These are phyloP conservation scores for Pichia nanzhaoensis DNA, from an alignment of 805 yeast genomes.

Conservation along the genomic window DNA sequence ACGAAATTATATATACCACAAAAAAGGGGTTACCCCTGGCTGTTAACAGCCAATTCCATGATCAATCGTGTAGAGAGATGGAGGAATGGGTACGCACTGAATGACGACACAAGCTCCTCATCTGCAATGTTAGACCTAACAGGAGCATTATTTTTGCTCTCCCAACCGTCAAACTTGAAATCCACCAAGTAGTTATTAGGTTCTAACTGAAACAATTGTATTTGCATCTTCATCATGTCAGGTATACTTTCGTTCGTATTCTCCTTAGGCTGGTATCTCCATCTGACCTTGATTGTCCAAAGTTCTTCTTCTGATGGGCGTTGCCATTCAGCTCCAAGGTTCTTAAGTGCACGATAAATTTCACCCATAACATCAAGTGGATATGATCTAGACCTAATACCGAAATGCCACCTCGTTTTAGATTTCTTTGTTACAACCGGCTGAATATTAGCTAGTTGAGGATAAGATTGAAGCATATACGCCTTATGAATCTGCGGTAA, in stretches of 20 bases:
- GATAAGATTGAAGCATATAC: constrained; percentile 54
- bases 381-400: constrained; percentile 90
- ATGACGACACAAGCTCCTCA: constrained; percentile 77
- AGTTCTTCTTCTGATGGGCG: constrained; percentile 89
- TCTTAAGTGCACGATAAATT: constrained; percentile 87
- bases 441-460: constrained; percentile 30
- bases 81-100: constrained; percentile 90
- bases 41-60: constrained; percentile 94
- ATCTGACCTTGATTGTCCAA: constrained; percentile 93
- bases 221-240: constrained; percentile 93
- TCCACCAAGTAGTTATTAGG: constrained; percentile 95
- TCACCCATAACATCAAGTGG: constrained; percentile 99
- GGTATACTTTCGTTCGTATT: constrained; percentile 37
- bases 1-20: too few relatives aligned
- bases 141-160: constrained; percentile 37
- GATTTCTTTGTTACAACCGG: constrained; percentile 67
- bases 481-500: constrained; percentile 93
- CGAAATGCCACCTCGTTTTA: constrained; percentile 97
- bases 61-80: constrained; percentile 88
- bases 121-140: constrained; percentile 28
- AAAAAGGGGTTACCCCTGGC: constrained; percentile 50
- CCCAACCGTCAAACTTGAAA: constrained; percentile 98
- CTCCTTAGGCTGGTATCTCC: constrained; percentile 58
- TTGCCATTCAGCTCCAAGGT: constrained; percentile 96
- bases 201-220: constrained; percentile 90